Conservation (phyloP, 306 rosid genomes). For the Fragaria nilgerrensis region DNA sequence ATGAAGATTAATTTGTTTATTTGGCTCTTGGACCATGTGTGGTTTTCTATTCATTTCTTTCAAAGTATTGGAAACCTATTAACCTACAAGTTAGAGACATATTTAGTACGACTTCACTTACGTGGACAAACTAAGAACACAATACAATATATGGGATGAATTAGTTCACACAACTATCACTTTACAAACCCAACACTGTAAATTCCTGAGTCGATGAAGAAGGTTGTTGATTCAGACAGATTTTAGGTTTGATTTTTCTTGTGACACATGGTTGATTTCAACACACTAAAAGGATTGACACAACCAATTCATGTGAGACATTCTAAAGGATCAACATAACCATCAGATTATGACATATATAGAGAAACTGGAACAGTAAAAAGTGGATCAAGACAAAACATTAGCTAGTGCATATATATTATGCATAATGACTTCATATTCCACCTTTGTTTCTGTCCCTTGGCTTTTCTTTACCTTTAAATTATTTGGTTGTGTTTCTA, state of each 20-base stretch:
- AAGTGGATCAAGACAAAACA: constrained; percentile 25
- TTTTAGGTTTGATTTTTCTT: background rate
- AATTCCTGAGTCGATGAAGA: background rate
- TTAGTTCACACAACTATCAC: background rate
- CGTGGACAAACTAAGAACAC: background rate
- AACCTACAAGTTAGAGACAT: background rate
- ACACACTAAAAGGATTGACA: background rate
- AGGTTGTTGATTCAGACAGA: background rate
- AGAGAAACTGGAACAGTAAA: background rate
- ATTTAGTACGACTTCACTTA: background rate
- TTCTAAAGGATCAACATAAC: background rate
- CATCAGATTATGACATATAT: background rate
- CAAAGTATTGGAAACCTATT: no score
- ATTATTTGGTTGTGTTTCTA: constrained; percentile 10
- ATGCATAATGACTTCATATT: constrained; percentile 27
- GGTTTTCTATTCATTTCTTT: background rate
- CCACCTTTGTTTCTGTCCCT: constrained; percentile 28
- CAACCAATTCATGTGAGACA: background rate
- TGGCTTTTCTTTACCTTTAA: constrained; percentile 20
- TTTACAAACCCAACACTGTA: no score
- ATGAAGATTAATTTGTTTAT: background rate
- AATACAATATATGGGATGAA: background rate
- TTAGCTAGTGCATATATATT: constrained; percentile 2
- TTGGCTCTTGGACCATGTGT: constrained; percentile 18
- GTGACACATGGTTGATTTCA: background rate